Evolutionary conservation across 371 early-diverging fungal species (phyloP), one percentile per base, ranked within the genome.

Genomic region (Rhizopus delemar): DNA sequence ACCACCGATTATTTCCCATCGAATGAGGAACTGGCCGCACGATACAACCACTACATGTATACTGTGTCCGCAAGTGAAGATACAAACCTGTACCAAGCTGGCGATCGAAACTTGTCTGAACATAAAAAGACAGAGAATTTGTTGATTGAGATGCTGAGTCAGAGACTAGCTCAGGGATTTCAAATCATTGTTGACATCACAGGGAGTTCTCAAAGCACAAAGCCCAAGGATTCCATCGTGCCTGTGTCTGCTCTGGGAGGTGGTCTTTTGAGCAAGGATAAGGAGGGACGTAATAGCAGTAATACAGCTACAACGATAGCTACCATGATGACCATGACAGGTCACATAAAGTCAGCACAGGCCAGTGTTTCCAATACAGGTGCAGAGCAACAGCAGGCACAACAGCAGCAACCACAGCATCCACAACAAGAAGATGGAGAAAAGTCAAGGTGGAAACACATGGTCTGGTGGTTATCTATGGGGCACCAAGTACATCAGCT

Each of bases 101-200:
- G 82, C 6, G 78, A 79, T 63, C 54, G 74, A 48, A 64, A 57
- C 13, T 34, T 81, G 55, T 73, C 81, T 0, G 76, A 81, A 34
- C 71, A 72, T 36, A 70, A 82, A 56, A 82, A 76, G 58, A 85
- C 87, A 4, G 90, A 85, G 43, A 75, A 75, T 9, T 71, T 97
- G 41, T 74, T 97, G 51, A 83, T 85, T 15, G 95, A 96, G 72
- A 80, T 98, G 73, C 84, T 97, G 11, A 87, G 87, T 33, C 96
- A 95, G 68, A 82, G 98, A 29, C 71, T 98, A 41, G 86, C 93
- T 11, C 96, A 98, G 71, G 97, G 97, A 6, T 97, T 94, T 66
- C 97, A 97, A 74, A 80, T 97, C 29, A 89, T 95, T 58, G 85
- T 90, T 2, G 80, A 79, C 48, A 71, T 63, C 43, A 71, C 75